A percentile compares a stretch with the other conserved stretches of the same genome.
phyloP scores from a whole-genome alignment of 2,329 filamentous ascomycete genomes.

The Pyrenochaeta sp. region DNA sequence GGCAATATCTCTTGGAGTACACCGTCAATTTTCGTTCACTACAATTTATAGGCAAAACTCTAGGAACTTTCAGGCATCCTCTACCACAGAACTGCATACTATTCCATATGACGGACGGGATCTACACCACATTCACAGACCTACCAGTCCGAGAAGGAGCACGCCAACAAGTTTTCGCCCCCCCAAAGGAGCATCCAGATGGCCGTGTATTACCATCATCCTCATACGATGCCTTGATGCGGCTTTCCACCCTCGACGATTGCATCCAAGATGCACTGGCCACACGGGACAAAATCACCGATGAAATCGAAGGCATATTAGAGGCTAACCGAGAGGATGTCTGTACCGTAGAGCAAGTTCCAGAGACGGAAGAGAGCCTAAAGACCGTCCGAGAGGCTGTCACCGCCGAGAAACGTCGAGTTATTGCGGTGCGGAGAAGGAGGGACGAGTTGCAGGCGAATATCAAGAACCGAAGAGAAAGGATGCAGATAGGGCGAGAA shows the following conservation, averaged over 20 bases:
- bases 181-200: slow-evolving; percentile 52
- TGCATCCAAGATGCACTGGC: slow-evolving; percentile 89
- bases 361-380: slow-evolving; percentile 54
- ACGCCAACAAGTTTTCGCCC: slow-evolving; percentile 36
- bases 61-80: slow-evolving; percentile 68
- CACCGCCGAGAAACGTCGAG: slow-evolving; percentile 68
- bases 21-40: slow-evolving; percentile 73
- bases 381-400: slow-evolving; percentile 61
- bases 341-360: slow-evolving; percentile 43
- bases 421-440: slow-evolving; percentile 67
- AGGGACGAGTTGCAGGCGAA: slow-evolving; percentile 73
- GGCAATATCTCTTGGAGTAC: slow-evolving; percentile 75
- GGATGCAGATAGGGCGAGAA: slow-evolving; percentile 70
- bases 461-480: slow-evolving; percentile 68
- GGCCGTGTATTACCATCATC: slow-evolving; percentile 68
- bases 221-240: slow-evolving; percentile 88
- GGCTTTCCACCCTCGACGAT: slow-evolving; percentile 84
- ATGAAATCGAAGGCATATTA: slow-evolving; percentile 72
- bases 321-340: slow-evolving; percentile 49
- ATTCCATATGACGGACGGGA: slow-evolving; percentile 84
- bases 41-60: slow-evolving; percentile 76
- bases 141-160: slow-evolving; percentile 59
- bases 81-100: slow-evolving; percentile 84
- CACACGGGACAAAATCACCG: slow-evolving; percentile 74
- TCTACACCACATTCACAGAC: slow-evolving; percentile 79